Evolutionary conservation across 345 rosid genomes (phyloP), one percentile per base, ranked within the genome.

Genomic region (Citrus inodora): DNA sequence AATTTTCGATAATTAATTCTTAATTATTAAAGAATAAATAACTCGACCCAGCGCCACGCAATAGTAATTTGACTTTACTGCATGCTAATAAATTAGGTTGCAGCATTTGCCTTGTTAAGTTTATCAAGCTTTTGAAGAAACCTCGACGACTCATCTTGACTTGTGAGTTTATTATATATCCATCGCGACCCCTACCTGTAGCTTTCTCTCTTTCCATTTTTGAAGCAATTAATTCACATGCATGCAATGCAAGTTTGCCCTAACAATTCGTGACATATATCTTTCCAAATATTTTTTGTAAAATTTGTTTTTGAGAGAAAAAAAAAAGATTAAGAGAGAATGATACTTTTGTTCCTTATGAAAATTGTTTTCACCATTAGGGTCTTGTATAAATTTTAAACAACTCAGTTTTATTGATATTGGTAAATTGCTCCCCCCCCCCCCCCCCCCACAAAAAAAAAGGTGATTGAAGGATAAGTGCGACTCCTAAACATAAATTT

Each of bases 131-230:
- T 55, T 24, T 32, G 30, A 65, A 77, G 68, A 28, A 77, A 58
- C 38, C 69, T 40, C 21, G 9, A 27, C 60, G 75, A 69, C 75
- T 77, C 53, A 40, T 59, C 68, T 69, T 69, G 59, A 69, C 72
- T 30, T 74, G 0, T 17, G 42, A 8, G 9, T 9, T 37, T 38
- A 9, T 14, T 7, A 25, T 25, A 25, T 25, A 32, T 74, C 22
- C 14, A 62, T 62, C 42, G 38, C 30, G 67, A 38, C 25, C 51
- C 11, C 55, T 55, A 30, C 75, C 56, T 71, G 9, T 71, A 19
- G 28, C 33, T 62, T 28, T 14, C 66, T 28, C 33, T 19, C 35
- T 65, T 65, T 8, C 38, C 10, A 27, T 38, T 14, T 48, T 65
- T 22, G 2, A 2, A 75, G 24, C 51, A 46, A 46, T 13, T 46